Evolutionary conservation across 2,329 filamentous ascomycete genomes (phyloP), one percentile per base, ranked within the genome.

Genomic region (Claviceps paspali): DNA sequence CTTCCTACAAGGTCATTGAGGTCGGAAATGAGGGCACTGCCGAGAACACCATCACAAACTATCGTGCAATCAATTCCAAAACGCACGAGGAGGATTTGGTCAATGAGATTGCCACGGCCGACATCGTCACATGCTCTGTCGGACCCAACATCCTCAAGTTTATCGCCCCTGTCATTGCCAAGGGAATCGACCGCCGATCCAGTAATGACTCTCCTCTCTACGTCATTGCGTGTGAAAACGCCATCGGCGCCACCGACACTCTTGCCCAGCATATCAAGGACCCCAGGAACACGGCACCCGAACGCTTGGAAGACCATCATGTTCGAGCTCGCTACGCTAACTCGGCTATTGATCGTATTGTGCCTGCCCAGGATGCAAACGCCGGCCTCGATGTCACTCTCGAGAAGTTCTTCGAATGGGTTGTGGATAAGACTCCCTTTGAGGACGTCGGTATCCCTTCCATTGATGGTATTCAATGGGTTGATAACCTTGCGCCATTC

Each of bases 331-430:
- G 82, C 49, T 96, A 92, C 57, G 88, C 88, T 64, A 98, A 98
- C 68, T 94, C 85, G 44, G 91, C 91, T 50, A 95, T 98, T 57
- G 91, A 98, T 68, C 84, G 91, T 43, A 98, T 98, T 56, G 91
- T 96, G 18, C 91, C 91, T 11, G 83, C 85, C 30, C 91, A 96
- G 64, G 79, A 85, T 43, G 64, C 75, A 35, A 65, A 83, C 50
- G 74, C 79, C 18, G 86, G 86, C 39, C 72, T 98, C 31, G 79
- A 95, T 53, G 91, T 98, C 47, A 87, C 80, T 52, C 86, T 98
- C 33, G 91, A 98, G 71, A 91, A 91, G 65, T 98, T 96, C 70
- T 95, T 84, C 65, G 91, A 98, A 67, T 98, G 91, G 91, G 88
- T 91, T 28, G 87, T 98, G 36, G 91, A 98, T 56, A 67, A 76